Conservation (phyloP, 345 rosid genomes). For the Boechera stricta region DNA sequence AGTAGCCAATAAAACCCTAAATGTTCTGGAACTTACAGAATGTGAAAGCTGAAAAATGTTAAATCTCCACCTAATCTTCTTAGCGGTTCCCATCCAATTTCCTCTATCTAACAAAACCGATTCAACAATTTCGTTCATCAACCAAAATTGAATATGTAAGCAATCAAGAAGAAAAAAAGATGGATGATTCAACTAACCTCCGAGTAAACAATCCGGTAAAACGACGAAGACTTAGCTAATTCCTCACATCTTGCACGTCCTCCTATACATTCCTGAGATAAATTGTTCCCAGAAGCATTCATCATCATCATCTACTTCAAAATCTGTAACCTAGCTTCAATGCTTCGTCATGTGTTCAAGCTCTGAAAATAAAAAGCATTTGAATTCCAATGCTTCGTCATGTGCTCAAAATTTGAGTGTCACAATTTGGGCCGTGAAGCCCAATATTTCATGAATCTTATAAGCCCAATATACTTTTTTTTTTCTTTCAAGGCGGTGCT, state of each 20-base stretch:
- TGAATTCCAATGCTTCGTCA: too few species aligned
- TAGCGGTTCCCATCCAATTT: constrained; percentile 82
- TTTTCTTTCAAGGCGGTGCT: constrained; percentile 29
- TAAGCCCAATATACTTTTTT: not conserved
- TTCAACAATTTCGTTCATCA: not conserved
- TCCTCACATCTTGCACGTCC: constrained; percentile 52
- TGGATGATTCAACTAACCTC: constrained; percentile 55
- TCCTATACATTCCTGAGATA: constrained; percentile 41
- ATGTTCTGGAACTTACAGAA: constrained; percentile 53
- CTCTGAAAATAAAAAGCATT: too few species aligned
- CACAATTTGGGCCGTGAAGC: not conserved
- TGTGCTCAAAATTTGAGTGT: not conserved
- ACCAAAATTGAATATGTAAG: not conserved
- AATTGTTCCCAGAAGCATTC: not conserved
- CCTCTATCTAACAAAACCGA: constrained; percentile 64
- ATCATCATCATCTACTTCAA: not conserved
- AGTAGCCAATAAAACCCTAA: not conserved
- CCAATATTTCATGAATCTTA: not conserved
- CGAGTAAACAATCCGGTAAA: constrained; percentile 61
- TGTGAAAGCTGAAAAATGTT: constrained; percentile 62
- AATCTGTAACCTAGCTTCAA: too few species aligned
- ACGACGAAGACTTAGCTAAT: constrained; percentile 57
- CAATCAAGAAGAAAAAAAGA: not conserved
- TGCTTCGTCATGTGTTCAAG: too few species aligned
- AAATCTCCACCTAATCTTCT: constrained; percentile 60